phyloP scores from a whole-genome alignment of 2,329 filamentous ascomycete species.

The Penicillium vulpinum region DNA sequence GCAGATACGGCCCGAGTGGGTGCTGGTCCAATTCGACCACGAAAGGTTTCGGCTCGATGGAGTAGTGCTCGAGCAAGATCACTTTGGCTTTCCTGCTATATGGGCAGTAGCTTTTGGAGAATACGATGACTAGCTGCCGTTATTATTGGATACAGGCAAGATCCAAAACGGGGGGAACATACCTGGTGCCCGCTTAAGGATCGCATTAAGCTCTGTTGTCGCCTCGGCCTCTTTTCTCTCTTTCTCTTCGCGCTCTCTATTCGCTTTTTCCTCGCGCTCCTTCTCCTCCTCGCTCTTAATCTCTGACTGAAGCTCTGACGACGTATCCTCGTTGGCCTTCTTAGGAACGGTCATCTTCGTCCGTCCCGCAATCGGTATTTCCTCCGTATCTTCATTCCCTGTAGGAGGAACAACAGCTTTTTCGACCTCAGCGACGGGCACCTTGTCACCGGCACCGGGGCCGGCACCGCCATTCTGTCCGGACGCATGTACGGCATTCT shows the following conservation, averaged over 20 bases:
- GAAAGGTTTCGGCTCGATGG: slow-evolving; percentile 75
- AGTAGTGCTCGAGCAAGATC: slow-evolving; percentile 80
- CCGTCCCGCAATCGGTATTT: slow-evolving; percentile 55
- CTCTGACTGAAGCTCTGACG: slow-evolving; percentile 19
- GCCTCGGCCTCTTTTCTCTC: slow-evolving; percentile 40
- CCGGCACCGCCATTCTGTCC: slow-evolving; percentile 32
- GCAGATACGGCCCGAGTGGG: slow-evolving; percentile 69
- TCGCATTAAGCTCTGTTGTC: slow-evolving; percentile 70
- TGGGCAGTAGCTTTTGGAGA: slow-evolving; percentile 92
- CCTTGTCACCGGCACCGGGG: slow-evolving; percentile 46
- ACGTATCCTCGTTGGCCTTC: slow-evolving; percentile 30
- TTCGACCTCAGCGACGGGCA: slow-evolving; percentile 60
- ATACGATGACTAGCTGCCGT: slow-evolving; percentile 72
- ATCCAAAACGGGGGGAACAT: slow-evolving; percentile 38
- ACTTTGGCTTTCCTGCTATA: slow-evolving; percentile 82
- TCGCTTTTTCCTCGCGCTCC: slow-evolving; percentile 56
- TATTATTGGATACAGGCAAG: not conserved
- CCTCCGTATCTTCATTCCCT: slow-evolving; percentile 46
- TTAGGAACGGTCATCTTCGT: slow-evolving; percentile 51
- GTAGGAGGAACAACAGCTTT: slow-evolving; percentile 30
- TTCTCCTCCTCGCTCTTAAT: slow-evolving; percentile 24
- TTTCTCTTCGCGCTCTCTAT: slow-evolving; percentile 40
- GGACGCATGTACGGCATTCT: slow-evolving; percentile 31
- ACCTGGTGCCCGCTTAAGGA: slow-evolving; percentile 84
- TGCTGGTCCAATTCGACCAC: slow-evolving; percentile 91